Percentiles rank a stretch among this genome's conserved stretches.
These are phyloP conservation scores for Amborella trichopoda DNA, from an alignment of 164 flowering plant genomes.

Conservation along the genomic window DNA sequence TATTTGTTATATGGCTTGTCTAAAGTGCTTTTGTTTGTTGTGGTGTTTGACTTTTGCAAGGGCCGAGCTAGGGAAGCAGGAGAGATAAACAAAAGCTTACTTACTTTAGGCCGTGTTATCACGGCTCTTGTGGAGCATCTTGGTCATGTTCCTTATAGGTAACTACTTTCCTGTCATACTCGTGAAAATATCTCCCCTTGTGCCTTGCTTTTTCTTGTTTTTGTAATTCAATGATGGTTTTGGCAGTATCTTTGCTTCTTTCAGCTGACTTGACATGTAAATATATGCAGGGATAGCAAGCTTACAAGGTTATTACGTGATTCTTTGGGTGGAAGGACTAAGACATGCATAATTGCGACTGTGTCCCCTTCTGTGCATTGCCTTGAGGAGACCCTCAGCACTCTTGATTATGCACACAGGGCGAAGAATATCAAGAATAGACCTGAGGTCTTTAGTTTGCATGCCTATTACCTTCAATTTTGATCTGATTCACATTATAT, in stretches of 20 bases:
- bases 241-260: not conserved
- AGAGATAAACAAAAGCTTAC: slow-evolving; percentile 93
- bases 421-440: slow-evolving; percentile 88
- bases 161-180: not conserved
- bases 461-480: no score
- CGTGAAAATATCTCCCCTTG: not conserved
- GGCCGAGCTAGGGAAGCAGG: slow-evolving; percentile 99
- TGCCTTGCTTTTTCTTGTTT: not conserved
- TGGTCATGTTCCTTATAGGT: slow-evolving; percentile 97
- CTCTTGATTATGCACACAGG: slow-evolving; percentile 95
- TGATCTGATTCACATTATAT: no score
- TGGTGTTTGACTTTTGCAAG: slow-evolving; percentile 20
- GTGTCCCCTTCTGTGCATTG: slow-evolving; percentile 97
- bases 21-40: not conserved
- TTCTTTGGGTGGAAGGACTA: slow-evolving; percentile 96
- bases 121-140: slow-evolving; percentile 95
- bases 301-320: slow-evolving; percentile 90
- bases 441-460: no score
- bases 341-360: slow-evolving; percentile 97
- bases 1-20: not conserved
- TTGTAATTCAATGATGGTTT: not conserved
- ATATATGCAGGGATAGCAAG: slow-evolving; percentile 77
- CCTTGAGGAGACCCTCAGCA: slow-evolving; percentile 91
- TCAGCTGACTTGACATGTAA: not conserved
- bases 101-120: slow-evolving; percentile 88